A percentile compares a stretch with the other conserved stretches of the same genome.
Evolutionary conservation across 1,284 basidiomycete species (phyloP).

Genomic region (Entoloma clypeatum): DNA sequence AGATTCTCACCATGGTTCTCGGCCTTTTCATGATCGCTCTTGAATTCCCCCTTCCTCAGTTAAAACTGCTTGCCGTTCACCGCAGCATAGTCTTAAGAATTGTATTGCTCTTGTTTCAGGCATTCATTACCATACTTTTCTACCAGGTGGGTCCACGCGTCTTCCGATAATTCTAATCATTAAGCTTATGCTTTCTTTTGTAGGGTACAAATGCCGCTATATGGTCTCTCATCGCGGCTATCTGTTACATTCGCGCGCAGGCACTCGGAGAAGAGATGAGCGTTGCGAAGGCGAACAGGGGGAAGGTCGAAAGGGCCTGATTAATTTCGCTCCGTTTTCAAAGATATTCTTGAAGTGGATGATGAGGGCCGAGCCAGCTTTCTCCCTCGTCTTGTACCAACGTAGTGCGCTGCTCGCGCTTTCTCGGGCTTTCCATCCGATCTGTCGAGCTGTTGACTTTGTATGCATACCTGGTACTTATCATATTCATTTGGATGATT

Average conservation of each 20-base stretch:
- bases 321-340: constrained; percentile 5
- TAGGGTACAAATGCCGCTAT: constrained; percentile 76
- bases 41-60: constrained; percentile 60
- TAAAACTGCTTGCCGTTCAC: constrained; percentile 56
- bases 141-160: constrained; percentile 61
- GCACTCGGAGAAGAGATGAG: constrained; percentile 62
- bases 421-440: too few species aligned
- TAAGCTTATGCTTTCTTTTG: not conserved
- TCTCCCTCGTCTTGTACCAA: too few species aligned
- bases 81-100: constrained; percentile 64
- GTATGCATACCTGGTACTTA: too few species aligned
- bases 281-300: constrained; percentile 61
- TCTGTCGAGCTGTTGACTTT: too few species aligned
- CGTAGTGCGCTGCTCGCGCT: too few species aligned
- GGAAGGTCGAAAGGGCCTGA: constrained; percentile 55
- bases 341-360: too few species aligned
- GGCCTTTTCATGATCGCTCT: constrained; percentile 56
- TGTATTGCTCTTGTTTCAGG: constrained; percentile 61
- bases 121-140: constrained; percentile 63
- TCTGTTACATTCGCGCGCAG: constrained; percentile 62
- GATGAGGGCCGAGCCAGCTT: too few species aligned
- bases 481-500: too few species aligned
- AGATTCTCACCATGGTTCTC: constrained; percentile 59
- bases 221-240: constrained; percentile 65
- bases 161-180: constrained; percentile 1